phyloP scores from a whole-genome alignment of 768 basidiomycete species.

The Psilocybe azurescens region DNA sequence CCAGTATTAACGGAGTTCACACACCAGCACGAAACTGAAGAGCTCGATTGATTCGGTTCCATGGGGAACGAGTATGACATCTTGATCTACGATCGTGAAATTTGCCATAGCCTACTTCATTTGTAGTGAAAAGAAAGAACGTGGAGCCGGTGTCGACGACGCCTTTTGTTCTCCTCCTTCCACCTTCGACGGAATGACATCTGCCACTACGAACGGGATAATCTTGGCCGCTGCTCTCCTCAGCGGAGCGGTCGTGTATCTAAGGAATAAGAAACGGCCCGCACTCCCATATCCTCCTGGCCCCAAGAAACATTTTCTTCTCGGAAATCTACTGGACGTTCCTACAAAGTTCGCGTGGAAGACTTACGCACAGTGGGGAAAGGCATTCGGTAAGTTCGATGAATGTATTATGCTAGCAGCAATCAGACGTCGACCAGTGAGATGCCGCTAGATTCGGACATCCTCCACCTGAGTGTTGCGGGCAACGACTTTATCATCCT shows the following conservation, averaged over 20 bases:
- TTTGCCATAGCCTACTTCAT: background rate
- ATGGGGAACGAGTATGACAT: background rate
- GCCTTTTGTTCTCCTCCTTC: background rate
- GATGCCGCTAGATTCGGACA: constrained; percentile 2
- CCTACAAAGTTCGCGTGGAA: constrained; percentile 26
- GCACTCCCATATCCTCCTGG: constrained; percentile 32
- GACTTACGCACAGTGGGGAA: constrained; percentile 29
- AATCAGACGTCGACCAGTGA: background rate
- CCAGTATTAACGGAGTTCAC: background rate
- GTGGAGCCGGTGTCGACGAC: background rate
- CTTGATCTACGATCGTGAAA: background rate
- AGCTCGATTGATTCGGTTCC: background rate
- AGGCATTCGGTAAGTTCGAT: constrained; percentile 1
- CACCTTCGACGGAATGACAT: background rate
- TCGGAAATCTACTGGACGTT: constrained; percentile 32
- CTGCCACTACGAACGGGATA: background rate
- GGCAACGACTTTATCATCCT: constrained; percentile 6
- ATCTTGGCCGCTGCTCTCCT: background rate
- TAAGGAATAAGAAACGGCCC: background rate
- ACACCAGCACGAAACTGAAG: background rate
- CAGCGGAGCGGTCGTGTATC: constrained; percentile 16
- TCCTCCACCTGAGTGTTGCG: constrained; percentile 1
- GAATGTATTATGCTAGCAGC: background rate
- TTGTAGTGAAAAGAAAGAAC: background rate
- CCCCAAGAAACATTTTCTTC: constrained; percentile 28